A percentile compares a stretch with the other conserved stretches of the same genome.
phyloP scores from a whole-genome alignment of 176 grass and related monocot species.

The Oryza brachyantha region DNA sequence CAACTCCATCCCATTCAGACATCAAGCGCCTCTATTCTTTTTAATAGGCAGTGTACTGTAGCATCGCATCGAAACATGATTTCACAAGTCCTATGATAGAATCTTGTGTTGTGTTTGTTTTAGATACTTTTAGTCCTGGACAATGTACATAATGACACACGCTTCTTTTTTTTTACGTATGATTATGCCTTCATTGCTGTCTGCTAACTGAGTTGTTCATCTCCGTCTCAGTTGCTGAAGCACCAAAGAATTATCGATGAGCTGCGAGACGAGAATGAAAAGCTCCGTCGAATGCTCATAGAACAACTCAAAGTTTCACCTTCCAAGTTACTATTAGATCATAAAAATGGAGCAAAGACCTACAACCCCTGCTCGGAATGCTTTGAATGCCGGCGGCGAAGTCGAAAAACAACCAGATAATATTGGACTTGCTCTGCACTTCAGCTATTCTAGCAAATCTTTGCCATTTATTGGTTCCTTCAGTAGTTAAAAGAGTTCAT shows the following conservation, averaged over 20 bases:
- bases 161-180: slow-evolving; percentile 1
- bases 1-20: slow-evolving; percentile 10
- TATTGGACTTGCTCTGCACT: not conserved
- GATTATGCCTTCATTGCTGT: not conserved
- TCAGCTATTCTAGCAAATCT: not conserved
- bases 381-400: slow-evolving; percentile 79
- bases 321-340: slow-evolving; percentile 41
- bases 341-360: slow-evolving; percentile 33
- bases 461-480: not conserved
- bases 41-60: not conserved
- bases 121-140: slow-evolving; percentile 13
- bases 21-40: not conserved
- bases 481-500: not conserved
- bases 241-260: slow-evolving; percentile 80
- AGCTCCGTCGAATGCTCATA: slow-evolving; percentile 64
- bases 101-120: not conserved
- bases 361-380: slow-evolving; percentile 79
- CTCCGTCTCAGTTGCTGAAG: slow-evolving; percentile 59
- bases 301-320: slow-evolving; percentile 79
- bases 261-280: slow-evolving; percentile 67
- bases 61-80: not conserved
- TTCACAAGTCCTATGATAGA: not conserved
- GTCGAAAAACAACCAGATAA: slow-evolving; percentile 59
- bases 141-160: not conserved
- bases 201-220: slow-evolving; percentile 2